These are phyloP conservation scores for Aspergillus saccharolyticus DNA, from an alignment of 495 filamentous ascomycete genomes.

Conservation along the genomic window DNA sequence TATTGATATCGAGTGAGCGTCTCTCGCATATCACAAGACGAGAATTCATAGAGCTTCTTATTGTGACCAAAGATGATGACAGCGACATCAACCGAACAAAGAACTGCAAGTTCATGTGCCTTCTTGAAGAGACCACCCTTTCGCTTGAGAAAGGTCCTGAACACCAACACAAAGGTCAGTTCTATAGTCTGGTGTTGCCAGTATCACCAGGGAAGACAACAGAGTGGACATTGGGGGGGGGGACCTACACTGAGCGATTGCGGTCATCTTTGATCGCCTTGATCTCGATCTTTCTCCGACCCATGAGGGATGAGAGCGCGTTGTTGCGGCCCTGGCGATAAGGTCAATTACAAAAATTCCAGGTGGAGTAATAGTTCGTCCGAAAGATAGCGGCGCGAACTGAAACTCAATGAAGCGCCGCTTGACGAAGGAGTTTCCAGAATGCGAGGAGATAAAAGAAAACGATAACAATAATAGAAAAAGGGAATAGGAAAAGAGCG, in stretches of 20 bases:
- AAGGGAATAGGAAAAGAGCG: conserved; percentile 7
- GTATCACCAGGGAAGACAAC: neutral
- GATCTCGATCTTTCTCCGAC: conserved; percentile 89
- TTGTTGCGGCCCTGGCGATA: conserved; percentile 5
- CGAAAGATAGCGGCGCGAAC: conserved; percentile 14
- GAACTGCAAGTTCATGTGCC: conserved; percentile 94
- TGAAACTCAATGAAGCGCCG: conserved; percentile 12
- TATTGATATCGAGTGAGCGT: conserved; percentile 82
- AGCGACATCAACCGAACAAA: conserved; percentile 96
- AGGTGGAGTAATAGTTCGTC: conserved; percentile 9
- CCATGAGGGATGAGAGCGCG: conserved; percentile 42
- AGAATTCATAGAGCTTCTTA: conserved; percentile 98
- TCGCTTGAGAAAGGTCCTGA: conserved; percentile 93
- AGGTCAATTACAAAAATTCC: conserved; percentile 1
- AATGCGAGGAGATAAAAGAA: conserved; percentile 9
- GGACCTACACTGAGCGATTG: conserved; percentile 93
- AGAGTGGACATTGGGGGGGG: conserved; percentile 10
- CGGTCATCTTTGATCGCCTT: conserved; percentile 99
- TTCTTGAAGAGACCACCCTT: conserved; percentile 99
- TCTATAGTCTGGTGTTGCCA: neutral
- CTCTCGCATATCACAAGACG: conserved; percentile 87
- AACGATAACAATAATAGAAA: neutral
- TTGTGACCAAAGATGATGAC: conserved; percentile 98
- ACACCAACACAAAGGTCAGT: neutral
- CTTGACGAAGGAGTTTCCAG: conserved; percentile 6